These are phyloP conservation scores for Candida parachauliodes DNA, from an alignment of 805 yeast genomes.

Conservation along the genomic window DNA sequence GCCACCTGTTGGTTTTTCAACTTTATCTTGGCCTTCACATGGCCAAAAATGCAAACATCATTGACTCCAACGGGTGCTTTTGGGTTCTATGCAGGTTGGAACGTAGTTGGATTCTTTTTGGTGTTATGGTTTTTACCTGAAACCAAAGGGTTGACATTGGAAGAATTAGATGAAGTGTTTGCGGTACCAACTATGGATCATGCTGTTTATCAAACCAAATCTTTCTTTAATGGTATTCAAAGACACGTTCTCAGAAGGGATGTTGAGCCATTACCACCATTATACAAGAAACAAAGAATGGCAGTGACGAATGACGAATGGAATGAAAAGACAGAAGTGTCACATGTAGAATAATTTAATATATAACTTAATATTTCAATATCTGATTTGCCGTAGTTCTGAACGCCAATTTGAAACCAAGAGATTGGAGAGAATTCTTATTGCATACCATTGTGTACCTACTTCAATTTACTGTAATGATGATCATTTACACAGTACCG, in stretches of 20 bases:
- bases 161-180: constrained; percentile 74
- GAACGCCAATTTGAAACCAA: too few relatives aligned
- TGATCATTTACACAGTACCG: too few relatives aligned
- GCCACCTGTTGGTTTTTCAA: constrained; percentile 75
- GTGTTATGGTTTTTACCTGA: constrained; percentile 73
- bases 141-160: constrained; percentile 63
- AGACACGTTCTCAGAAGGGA: constrained; percentile 43
- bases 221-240: constrained; percentile 41
- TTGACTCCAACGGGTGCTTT: constrained; percentile 83
- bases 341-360: constrained; percentile 50
- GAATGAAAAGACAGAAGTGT: constrained; percentile 55
- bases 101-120: constrained; percentile 62
- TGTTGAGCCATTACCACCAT: constrained; percentile 49
- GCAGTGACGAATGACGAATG: constrained; percentile 60
- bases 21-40: constrained; percentile 65
- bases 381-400: too few relatives aligned
- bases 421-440: too few relatives aligned
- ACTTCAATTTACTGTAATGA: too few relatives aligned
- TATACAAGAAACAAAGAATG: constrained; percentile 54
- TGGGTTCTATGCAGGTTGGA: constrained; percentile 88
- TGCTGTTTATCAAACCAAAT: constrained; percentile 39
- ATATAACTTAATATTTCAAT: too few relatives aligned
- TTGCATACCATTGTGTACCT: too few relatives aligned
- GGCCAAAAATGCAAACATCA: constrained; percentile 68
- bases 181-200: constrained; percentile 55